Percentiles rank a stretch among this genome's conserved stretches.
Evolutionary conservation across 2,329 filamentous ascomycete species (phyloP).

Genomic region (Hypoxylon sp.): DNA sequence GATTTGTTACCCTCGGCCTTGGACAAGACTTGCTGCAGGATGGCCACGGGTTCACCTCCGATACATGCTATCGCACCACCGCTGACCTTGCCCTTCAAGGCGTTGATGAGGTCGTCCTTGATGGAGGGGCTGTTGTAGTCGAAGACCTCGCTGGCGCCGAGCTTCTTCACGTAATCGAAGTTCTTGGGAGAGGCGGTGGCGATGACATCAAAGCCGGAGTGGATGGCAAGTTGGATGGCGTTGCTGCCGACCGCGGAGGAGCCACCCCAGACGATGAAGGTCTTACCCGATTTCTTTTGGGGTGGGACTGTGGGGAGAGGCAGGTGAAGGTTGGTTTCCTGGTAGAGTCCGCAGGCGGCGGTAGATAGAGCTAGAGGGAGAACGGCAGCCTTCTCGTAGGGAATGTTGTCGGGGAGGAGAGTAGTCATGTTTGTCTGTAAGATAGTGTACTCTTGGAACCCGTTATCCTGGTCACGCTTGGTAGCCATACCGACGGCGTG

Average conservation of each 20-base stretch:
- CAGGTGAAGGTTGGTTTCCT: constrained; percentile 37
- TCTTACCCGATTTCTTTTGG: constrained; percentile 42
- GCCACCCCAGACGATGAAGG: constrained; percentile 47
- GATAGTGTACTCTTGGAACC: constrained; percentile 46
- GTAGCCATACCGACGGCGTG: constrained; percentile 35
- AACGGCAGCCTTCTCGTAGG: constrained; percentile 44
- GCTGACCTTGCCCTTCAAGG: constrained; percentile 42
- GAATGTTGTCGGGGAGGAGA: constrained; percentile 41
- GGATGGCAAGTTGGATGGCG: constrained; percentile 52
- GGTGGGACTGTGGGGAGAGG: constrained; percentile 36
- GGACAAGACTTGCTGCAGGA: constrained; percentile 43
- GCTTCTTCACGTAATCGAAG: constrained; percentile 35
- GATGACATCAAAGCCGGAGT: constrained; percentile 52
- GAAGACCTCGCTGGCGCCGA: constrained; percentile 37
- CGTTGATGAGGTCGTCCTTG: constrained; percentile 42
- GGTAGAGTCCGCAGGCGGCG: constrained; percentile 45
- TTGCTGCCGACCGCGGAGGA: constrained; percentile 53
- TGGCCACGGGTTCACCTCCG: constrained; percentile 26
- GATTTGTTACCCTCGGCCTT: constrained; percentile 40
- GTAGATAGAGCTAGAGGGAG: constrained; percentile 45
- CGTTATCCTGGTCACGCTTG: constrained; percentile 36
- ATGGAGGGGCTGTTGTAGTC: constrained; percentile 41
- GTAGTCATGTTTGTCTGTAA: constrained; percentile 39
- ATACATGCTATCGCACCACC: constrained; percentile 47
- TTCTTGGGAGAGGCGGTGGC: constrained; percentile 48